Conservation (phyloP, 2,329 filamentous ascomycete species). For the Incumbomyces delicatus region DNA sequence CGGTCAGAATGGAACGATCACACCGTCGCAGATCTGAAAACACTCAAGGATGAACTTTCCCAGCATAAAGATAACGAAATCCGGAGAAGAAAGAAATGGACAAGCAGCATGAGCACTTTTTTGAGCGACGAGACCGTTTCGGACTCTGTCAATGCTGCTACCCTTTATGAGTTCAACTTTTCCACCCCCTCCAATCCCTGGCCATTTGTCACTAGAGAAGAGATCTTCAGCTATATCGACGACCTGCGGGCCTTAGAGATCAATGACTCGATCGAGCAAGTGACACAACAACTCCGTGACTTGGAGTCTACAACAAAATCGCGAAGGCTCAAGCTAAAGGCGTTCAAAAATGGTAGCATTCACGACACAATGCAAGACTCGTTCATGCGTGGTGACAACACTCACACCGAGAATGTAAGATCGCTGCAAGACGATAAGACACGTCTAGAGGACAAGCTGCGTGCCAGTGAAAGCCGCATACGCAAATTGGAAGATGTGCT, state of each 20-base stretch:
- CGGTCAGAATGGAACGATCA: slow-evolving; percentile 88
- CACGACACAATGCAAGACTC: slow-evolving; percentile 88
- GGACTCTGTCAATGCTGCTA: slow-evolving; percentile 25
- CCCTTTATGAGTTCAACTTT: slow-evolving; percentile 74
- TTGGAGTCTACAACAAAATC: slow-evolving; percentile 74
- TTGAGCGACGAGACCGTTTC: slow-evolving; percentile 24
- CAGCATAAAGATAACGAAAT: slow-evolving; percentile 87
- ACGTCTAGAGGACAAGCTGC: slow-evolving; percentile 62
- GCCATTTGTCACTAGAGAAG: slow-evolving; percentile 66
- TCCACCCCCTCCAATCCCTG: slow-evolving; percentile 70
- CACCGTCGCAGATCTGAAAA: slow-evolving; percentile 75
- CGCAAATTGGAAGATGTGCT: slow-evolving; percentile 84
- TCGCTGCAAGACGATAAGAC: slow-evolving; percentile 75
- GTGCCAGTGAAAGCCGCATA: slow-evolving; percentile 79
- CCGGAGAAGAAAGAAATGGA: slow-evolving; percentile 80
- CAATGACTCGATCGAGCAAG: slow-evolving; percentile 56
- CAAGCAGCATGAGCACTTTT: slow-evolving; percentile 37
- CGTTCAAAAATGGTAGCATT: slow-evolving; percentile 92
- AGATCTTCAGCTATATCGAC: slow-evolving; percentile 65
- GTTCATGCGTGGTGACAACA: slow-evolving; percentile 69
- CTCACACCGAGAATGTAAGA: slow-evolving; percentile 60
- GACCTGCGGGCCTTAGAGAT: slow-evolving; percentile 57
- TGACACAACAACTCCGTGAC: slow-evolving; percentile 67
- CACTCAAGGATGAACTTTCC: slow-evolving; percentile 84
- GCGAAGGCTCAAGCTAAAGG: slow-evolving; percentile 76